Evolutionary conservation across 2,329 filamentous ascomycete genomes (phyloP).

Genomic region (Fusarium globosum): DNA sequence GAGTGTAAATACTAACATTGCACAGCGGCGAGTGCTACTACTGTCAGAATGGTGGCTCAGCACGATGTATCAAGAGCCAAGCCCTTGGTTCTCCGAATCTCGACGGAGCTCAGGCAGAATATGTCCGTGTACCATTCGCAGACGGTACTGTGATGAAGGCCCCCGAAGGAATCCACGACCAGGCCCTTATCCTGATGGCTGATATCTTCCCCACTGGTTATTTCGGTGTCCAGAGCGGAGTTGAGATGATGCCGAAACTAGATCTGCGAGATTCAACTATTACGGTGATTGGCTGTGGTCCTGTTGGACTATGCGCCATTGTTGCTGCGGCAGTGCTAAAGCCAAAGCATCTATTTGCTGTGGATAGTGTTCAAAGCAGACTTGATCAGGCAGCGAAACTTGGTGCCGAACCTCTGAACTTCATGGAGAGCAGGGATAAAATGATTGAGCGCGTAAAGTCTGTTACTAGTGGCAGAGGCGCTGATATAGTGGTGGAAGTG

Average conservation of each 20-base stretch:
- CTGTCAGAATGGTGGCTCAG: slow-evolving; percentile 80
- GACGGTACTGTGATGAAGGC: slow-evolving; percentile 82
- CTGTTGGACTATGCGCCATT: slow-evolving; percentile 85
- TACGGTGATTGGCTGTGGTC: slow-evolving; percentile 86
- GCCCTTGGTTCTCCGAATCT: slow-evolving; percentile 77
- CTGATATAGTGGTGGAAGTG: slow-evolving; percentile 85
- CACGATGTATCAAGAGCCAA: slow-evolving; percentile 75
- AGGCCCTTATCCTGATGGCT: slow-evolving; percentile 85
- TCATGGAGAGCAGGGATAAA: slow-evolving; percentile 71
- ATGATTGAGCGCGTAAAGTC: slow-evolving; percentile 77
- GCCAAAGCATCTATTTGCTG: slow-evolving; percentile 80
- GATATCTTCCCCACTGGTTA: slow-evolving; percentile 92
- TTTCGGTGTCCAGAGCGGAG: slow-evolving; percentile 83
- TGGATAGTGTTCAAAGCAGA: slow-evolving; percentile 80
- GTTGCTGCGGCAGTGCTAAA: slow-evolving; percentile 78
- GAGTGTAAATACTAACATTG: accelerated
- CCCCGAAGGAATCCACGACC: slow-evolving; percentile 72
- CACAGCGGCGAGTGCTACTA: slow-evolving; percentile 78
- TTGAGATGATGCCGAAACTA: slow-evolving; percentile 65
- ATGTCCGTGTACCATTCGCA: slow-evolving; percentile 81
- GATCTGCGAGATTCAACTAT: slow-evolving; percentile 67
- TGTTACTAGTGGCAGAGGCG: slow-evolving; percentile 81
- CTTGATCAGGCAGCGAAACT: slow-evolving; percentile 77
- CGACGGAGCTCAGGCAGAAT: slow-evolving; percentile 86
- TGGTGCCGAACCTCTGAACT: slow-evolving; percentile 87